Evolutionary conservation across 345 rosid species (phyloP).

Genomic region (Citrus cavaleriei): DNA sequence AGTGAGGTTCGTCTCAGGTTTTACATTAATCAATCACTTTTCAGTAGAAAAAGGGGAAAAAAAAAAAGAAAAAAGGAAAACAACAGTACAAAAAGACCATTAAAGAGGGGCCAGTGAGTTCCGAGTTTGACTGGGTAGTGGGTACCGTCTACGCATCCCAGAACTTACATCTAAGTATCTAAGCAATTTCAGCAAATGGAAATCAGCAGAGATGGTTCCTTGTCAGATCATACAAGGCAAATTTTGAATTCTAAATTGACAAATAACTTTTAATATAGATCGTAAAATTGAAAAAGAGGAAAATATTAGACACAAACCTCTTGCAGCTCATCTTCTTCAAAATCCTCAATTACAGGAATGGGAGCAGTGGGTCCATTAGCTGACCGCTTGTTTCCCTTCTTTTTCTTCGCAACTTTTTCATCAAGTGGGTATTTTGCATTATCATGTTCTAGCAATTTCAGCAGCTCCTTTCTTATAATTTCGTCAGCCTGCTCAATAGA

Average conservation of each 20-base stretch:
- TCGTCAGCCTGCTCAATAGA: constrained; percentile 85
- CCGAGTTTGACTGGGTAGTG: neutral
- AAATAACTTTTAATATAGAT: neutral
- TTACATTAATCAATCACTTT: too few relatives aligned
- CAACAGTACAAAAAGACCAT: neutral
- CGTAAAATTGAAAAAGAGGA: too few relatives aligned
- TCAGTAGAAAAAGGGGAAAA: too few relatives aligned
- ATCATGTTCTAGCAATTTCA: constrained; percentile 79
- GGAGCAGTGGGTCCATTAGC: too few relatives aligned
- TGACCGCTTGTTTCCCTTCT: constrained; percentile 25
- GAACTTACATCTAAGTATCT: neutral
- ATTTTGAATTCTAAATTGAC: neutral
- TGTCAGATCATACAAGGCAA: neutral
- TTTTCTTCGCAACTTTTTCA: constrained; percentile 37
- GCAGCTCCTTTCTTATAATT: constrained; percentile 78
- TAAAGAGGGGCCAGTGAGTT: neutral
- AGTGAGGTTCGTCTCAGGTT: too few relatives aligned
- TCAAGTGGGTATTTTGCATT: constrained; percentile 98
- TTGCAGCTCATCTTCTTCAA: too few relatives aligned
- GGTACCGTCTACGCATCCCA: neutral
- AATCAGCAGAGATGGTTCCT: neutral
- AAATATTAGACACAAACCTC: too few relatives aligned
- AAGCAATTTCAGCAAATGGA: neutral
- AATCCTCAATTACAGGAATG: too few relatives aligned
- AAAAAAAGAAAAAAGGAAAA: too few relatives aligned